phyloP scores from a whole-genome alignment of 208 protist genomes.

The Trypanosoma scelopori region DNA sequence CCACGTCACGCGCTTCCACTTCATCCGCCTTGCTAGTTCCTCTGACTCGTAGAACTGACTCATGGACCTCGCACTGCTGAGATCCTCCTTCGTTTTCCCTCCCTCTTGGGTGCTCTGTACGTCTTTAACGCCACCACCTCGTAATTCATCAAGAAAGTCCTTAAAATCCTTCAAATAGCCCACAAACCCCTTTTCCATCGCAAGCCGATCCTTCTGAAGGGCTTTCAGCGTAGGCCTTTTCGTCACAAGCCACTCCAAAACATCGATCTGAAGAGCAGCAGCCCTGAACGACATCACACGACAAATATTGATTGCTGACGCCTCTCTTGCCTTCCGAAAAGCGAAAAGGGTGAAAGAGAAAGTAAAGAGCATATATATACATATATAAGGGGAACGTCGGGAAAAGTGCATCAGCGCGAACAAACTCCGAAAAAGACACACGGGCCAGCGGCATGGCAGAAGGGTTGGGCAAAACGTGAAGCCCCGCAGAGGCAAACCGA shows the following conservation, averaged over 20 bases:
- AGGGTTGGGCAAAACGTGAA: no score
- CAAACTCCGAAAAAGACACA: neutral
- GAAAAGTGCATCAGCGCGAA: no score
- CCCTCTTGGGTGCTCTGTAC: conserved; percentile 12
- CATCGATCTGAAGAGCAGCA: conserved; percentile 58
- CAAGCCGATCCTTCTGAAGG: conserved; percentile 53
- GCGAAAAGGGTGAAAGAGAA: neutral
- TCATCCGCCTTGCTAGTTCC: conserved; percentile 88
- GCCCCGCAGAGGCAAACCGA: no score
- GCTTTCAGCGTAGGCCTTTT: conserved; percentile 40
- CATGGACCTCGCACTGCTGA: conserved; percentile 39
- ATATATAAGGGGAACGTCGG: neutral
- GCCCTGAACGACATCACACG: conserved; percentile 9
- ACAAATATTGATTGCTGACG: neutral
- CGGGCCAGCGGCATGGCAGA: neutral
- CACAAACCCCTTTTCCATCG: conserved; percentile 81
- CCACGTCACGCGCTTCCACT: conserved; percentile 93
- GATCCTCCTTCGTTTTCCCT: conserved; percentile 20
- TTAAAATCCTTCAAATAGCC: conserved; percentile 57
- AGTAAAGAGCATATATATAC: neutral
- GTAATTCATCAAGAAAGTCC: conserved; percentile 37
- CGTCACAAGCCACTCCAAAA: conserved; percentile 62
- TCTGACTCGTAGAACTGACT: conserved; percentile 90
- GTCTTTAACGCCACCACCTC: conserved; percentile 19
- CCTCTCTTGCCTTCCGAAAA: conserved; percentile 4